Evolutionary conservation across 306 rosid genomes (phyloP).

Genomic region (Crotalaria pallida): DNA sequence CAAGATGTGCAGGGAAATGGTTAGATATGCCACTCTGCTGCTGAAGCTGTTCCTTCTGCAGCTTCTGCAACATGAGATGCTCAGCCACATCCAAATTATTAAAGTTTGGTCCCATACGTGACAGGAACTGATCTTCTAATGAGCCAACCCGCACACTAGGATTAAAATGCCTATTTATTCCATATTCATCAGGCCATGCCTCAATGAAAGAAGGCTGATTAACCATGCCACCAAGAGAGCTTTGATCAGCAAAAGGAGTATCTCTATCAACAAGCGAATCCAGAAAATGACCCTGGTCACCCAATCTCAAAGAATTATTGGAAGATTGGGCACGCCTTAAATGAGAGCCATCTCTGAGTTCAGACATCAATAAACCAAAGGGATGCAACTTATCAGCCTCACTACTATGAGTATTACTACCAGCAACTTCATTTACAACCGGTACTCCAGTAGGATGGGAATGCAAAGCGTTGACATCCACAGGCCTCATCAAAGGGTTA

Average conservation of each 20-base stretch:
- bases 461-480: conserved; percentile 26
- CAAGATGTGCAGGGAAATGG: conserved; percentile 35
- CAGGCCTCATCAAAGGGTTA: conserved; percentile 30
- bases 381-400: conserved; percentile 64
- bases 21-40: conserved; percentile 34
- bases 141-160: conserved; percentile 38
- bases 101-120: conserved; percentile 34
- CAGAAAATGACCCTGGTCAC: conserved; percentile 45
- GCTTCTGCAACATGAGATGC: conserved; percentile 39
- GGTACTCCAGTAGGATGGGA: conserved; percentile 33
- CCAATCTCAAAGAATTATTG: conserved; percentile 40
- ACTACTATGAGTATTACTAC: conserved; percentile 24
- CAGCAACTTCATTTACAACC: conserved; percentile 34
- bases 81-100: conserved; percentile 40
- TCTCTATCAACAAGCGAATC: conserved; percentile 44
- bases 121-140: conserved; percentile 34
- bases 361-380: conserved; percentile 66
- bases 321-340: conserved; percentile 49
- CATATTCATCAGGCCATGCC: conserved; percentile 40
- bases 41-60: conserved; percentile 47
- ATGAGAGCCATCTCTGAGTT: conserved; percentile 51
- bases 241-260: conserved; percentile 28
- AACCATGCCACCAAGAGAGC: conserved; percentile 34
- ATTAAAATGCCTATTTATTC: conserved; percentile 28
- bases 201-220: conserved; percentile 43